Conservation (phyloP, 1,284 basidiomycete genomes). For the Rhodotorula sp. region DNA sequence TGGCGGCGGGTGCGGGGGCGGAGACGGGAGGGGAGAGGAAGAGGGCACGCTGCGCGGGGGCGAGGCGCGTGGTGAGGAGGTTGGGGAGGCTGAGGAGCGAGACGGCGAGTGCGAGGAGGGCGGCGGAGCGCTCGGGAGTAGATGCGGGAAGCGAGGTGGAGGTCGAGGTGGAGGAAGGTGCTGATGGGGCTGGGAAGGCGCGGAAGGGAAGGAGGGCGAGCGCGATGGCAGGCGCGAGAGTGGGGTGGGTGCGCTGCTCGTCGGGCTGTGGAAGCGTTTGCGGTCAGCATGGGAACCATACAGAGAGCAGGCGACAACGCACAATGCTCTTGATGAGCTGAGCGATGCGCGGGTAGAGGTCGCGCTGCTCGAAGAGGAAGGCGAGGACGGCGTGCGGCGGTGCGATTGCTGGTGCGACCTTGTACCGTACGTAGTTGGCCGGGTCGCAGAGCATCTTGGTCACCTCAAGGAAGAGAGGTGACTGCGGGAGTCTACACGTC, state of each 20-base stretch:
- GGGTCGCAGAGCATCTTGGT: conserved; percentile 42
- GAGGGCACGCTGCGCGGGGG: conserved; percentile 51
- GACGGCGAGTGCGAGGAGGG: conserved; percentile 34
- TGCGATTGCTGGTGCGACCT: not conserved
- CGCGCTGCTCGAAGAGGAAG: conserved; percentile 15
- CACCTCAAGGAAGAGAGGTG: conserved; percentile 44
- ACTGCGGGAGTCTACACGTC: conserved; percentile 17
- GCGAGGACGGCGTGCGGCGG: conserved; percentile 2
- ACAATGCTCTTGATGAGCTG: conserved; percentile 28
- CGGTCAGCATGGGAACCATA: conserved; percentile 45
- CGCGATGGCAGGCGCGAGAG: conserved; percentile 55
- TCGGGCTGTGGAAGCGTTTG: conserved; percentile 52
- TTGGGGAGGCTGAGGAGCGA: conserved; percentile 27
- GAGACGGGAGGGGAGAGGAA: conserved; percentile 48
- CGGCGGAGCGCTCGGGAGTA: conserved; percentile 51
- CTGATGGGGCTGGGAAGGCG: conserved; percentile 57
- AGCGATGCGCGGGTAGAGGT: conserved; percentile 22
- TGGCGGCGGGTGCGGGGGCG: conserved; percentile 44
- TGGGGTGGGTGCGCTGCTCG: conserved; percentile 50
- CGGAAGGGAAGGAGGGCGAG: conserved; percentile 49
- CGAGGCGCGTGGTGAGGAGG: conserved; percentile 55
- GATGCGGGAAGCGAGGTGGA: no score
- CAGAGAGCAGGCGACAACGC: conserved; percentile 28
- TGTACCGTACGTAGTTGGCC: conserved; percentile 30
- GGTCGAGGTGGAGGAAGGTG: not conserved